Percentiles rank a stretch among this genome's conserved stretches.
Conservation (phyloP, 352 stramenopile genomes). For the Phytophthora vignae region DNA sequence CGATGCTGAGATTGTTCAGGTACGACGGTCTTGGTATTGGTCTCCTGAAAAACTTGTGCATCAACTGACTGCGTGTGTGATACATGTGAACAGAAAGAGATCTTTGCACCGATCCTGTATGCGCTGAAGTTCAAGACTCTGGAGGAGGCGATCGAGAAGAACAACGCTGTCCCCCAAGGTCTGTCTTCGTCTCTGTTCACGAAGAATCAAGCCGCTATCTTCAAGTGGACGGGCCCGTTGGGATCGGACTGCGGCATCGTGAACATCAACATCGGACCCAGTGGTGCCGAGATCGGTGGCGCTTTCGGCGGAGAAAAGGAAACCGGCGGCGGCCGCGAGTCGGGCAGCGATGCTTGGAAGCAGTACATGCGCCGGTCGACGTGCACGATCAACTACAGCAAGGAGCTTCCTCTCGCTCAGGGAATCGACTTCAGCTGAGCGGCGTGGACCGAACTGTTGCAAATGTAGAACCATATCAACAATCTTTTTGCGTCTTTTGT, state of each 20-base stretch:
- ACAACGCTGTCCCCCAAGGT: slow-evolving; percentile 93
- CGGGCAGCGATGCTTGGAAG: slow-evolving; percentile 93
- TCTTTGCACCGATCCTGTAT: slow-evolving; percentile 93
- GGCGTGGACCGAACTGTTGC: background rate
- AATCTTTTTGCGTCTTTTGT: background rate
- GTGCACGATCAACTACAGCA: slow-evolving; percentile 95
- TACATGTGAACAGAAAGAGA: slow-evolving; percentile 74
- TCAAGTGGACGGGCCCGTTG: slow-evolving; percentile 91
- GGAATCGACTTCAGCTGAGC: slow-evolving; percentile 92
- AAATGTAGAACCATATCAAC: slow-evolving; percentile 5
- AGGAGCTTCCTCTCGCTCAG: slow-evolving; percentile 92
- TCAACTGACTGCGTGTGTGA: background rate
- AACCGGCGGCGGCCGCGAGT: slow-evolving; percentile 92
- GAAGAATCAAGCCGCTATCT: slow-evolving; percentile 92
- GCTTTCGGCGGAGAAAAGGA: slow-evolving; percentile 95
- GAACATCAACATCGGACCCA: slow-evolving; percentile 94
- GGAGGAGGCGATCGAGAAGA: slow-evolving; percentile 92
- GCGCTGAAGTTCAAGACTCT: slow-evolving; percentile 91
- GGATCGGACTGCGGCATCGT: slow-evolving; percentile 94
- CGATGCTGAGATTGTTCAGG: slow-evolving; percentile 84
- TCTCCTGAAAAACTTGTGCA: background rate
- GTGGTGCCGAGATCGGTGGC: slow-evolving; percentile 92
- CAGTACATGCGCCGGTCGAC: slow-evolving; percentile 96
- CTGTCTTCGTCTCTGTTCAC: slow-evolving; percentile 94
- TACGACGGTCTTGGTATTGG: slow-evolving; percentile 2